Evolutionary conservation across 768 basidiomycete genomes (phyloP), one percentile per base, ranked within the genome.

Genomic region (Boletus vermiculosoides): DNA sequence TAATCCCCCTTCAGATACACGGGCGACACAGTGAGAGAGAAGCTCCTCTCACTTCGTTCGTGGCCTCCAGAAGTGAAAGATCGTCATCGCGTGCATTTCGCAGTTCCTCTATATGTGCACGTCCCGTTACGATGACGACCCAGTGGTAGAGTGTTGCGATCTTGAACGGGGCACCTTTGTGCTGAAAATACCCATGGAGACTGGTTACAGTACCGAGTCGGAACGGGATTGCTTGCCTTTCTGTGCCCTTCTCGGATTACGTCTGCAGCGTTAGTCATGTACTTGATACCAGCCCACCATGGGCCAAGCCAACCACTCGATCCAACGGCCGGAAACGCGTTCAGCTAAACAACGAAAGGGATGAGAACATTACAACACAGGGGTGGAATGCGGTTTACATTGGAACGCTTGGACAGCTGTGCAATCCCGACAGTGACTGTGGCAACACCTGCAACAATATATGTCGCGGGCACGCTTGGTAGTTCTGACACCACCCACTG

Each of bases 41-140:
- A 1, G 6, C 1, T 1, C 10, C 12, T 36, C 42, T 40, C 48
- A 80, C 80, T 28, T 79, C 74, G n/a, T 54, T 61, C 4, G 56
- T 45, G 0, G 74, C 72, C 30, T 64, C 73, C 0, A 44, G 11
- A 22, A 76, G 61, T 9, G 76, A 78, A 33, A 82, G 55, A 5
- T 63, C 59, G 31, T 74, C 72, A 11, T 79, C 76, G 0, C 75
- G 67, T 4, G 75, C 73, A 40, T 68, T 76, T 18, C 69, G 64
- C 20, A 79, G 13, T 37, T 81, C 78, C 8, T 79, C 74, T 41
- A 79, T 57, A 8, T 72, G 55, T 30, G 62, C 55, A 0, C 59
- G 63, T 2, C 68, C 66, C 13, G 61, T 68, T 1, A 76, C 52
- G 10, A 82, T 52, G 25, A 81, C 72, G 0, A 71, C 52, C 78